Conservation (phyloP, 1,139 yeast genomes). For the Yamadazyma blattariae region DNA sequence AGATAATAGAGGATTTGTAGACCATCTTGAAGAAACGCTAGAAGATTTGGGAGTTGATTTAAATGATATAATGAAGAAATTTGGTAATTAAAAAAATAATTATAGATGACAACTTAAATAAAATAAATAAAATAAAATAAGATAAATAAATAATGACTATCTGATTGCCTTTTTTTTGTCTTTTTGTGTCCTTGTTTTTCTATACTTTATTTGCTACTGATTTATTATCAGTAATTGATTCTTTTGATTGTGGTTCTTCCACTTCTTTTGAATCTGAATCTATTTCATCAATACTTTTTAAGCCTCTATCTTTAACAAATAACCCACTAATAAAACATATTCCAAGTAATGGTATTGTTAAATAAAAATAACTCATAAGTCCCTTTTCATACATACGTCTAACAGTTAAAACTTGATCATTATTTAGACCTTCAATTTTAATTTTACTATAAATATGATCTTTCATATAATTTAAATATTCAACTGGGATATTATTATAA, state of each 20-base stretch:
- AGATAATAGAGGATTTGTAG: constrained; percentile 3
- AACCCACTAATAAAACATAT: constrained; percentile 34
- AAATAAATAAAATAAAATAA: no score
- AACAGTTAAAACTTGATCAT: constrained; percentile 23
- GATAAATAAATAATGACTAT: no score
- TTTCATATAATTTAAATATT: constrained; percentile 21
- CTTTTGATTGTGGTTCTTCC: no score
- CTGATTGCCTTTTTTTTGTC: no score
- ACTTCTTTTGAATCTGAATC: constrained; percentile 13
- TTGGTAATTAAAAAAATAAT: neutral
- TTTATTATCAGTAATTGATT: no score
- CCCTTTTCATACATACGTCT: constrained; percentile 33
- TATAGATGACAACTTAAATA: no score
- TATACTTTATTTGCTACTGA: no score
- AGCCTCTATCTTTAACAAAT: constrained; percentile 40
- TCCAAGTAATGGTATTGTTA: constrained; percentile 42
- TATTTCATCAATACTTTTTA: constrained; percentile 38
- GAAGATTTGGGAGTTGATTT: constrained; percentile 5
- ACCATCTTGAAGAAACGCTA: constrained; percentile 21
- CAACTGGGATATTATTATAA: constrained; percentile 12
- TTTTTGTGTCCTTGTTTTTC: no score
- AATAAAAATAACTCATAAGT: constrained; percentile 36
- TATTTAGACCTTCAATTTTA: constrained; percentile 22
- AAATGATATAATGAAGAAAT: constrained; percentile 3
- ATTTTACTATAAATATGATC: constrained; percentile 31